Evolutionary conservation across 2,329 filamentous ascomycete species (phyloP), one percentile per base, ranked within the genome.

Genomic region (Pseudofabraea citricarpa): DNA sequence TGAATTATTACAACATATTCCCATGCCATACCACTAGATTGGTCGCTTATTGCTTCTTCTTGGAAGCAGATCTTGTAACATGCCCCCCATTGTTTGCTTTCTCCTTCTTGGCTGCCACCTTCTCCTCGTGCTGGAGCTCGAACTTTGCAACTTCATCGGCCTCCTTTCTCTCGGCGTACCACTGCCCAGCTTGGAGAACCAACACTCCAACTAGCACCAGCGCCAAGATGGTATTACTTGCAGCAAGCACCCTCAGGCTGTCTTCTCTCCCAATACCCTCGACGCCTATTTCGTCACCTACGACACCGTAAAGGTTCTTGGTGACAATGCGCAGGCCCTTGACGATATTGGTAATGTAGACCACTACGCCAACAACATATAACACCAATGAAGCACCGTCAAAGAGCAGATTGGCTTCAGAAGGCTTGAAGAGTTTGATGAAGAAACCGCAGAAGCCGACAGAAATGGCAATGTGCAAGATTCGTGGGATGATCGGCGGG

Each of bases 111-210:
- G 64, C 57, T 37, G 55, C 63, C 56, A 65, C 68, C 65, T 73
- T 73, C 58, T 69, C 71, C 48, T 67, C 65, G 44, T 68, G 62
- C 50, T 69, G 72, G 64, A 72, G 67, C 54, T 82, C 77, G 51
- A 84, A 74, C 61, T 80, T 77, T 59, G 79, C 80, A 44, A 77
- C 74, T 65, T 96, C 90, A 63, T 90, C 85, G 59, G 76, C 75
- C 67, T 97, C 90, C 70, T 94, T 94, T 62, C 87, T 78, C 76
- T 97, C 90, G 20, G 93, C 93, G 70, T 98, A 98, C 93, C 91
- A 97, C 75, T 97, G 89, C 9, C 93, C 93, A 16, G 89, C 89
- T 78, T 98, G 93, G 60, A 98, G 69, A 24, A 96, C 87, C 52
- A 98, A 64, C 8, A 98, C 87, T 5, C 93, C 93, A 3, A 97